Percentiles rank a stretch among this genome's conserved stretches.
These are phyloP conservation scores for Effrenium voratum DNA, from an alignment of 73 alveolate species.

Conservation along the genomic window DNA sequence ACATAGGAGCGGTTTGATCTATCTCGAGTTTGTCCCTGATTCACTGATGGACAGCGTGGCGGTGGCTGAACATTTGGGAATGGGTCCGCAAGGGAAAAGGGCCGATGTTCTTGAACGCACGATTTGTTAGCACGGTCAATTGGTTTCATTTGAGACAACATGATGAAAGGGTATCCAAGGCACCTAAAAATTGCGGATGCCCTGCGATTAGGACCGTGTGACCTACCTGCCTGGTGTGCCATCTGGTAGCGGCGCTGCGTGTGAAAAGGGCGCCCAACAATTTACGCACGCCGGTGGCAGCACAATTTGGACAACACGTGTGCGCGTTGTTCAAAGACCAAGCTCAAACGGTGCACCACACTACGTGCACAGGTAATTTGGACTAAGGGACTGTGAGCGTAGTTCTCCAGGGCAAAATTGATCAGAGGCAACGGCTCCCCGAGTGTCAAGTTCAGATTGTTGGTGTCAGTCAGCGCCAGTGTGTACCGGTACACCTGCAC, in stretches of 20 bases:
- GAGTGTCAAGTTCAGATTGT: neutral
- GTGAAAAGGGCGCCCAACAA: too few species aligned
- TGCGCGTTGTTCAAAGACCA: neutral
- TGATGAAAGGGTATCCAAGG: too few species aligned
- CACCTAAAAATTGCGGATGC: too few species aligned
- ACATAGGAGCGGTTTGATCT: neutral
- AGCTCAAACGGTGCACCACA: neutral
- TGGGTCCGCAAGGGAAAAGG: too few species aligned
- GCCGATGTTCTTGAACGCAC: too few species aligned
- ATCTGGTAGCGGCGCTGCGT: too few species aligned
- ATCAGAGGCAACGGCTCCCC: neutral
- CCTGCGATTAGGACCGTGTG: too few species aligned
- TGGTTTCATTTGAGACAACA: too few species aligned
- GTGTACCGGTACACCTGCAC: neutral
- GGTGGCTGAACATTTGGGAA: too few species aligned
- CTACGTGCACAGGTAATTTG: neutral
- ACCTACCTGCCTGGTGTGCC: too few species aligned
- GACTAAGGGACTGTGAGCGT: neutral
- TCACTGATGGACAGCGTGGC: neutral
- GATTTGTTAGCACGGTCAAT: too few species aligned
- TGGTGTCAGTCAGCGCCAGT: neutral
- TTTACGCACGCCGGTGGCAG: too few species aligned
- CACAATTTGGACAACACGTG: neutral
- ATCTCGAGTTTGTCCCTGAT: neutral
- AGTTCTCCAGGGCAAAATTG: conserved; percentile 33